Evolutionary conservation across 352 stramenopile species (phyloP).

Genomic region (Pythium plurisporium): DNA sequence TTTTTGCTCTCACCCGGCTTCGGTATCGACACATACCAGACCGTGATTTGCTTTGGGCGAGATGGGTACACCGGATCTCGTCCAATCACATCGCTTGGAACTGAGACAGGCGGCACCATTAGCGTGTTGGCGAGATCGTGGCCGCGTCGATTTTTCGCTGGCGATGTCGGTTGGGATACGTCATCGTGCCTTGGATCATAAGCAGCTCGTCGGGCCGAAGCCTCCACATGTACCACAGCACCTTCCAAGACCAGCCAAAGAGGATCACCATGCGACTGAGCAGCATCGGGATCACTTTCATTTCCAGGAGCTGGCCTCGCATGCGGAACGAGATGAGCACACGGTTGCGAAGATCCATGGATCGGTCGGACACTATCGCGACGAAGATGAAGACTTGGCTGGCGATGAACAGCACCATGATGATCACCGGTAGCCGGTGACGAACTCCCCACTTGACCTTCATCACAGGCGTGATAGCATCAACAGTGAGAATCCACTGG

Average conservation of each 20-base stretch:
- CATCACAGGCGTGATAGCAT: conserved; percentile 13
- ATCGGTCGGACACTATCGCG: not conserved
- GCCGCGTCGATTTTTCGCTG: not conserved
- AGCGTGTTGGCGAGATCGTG: not conserved
- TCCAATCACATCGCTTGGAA: too few species aligned
- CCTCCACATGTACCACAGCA: conserved; percentile 4
- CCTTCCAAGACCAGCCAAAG: conserved; percentile 3
- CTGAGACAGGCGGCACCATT: too few species aligned
- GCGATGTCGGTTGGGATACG: not conserved
- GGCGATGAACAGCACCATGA: conserved; percentile 1
- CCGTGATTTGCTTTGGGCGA: too few species aligned
- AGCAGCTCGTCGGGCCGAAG: not conserved
- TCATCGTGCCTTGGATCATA: conserved; percentile 1
- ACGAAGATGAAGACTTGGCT: conserved; percentile 1
- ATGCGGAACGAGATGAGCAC: not conserved
- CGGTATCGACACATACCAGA: too few species aligned
- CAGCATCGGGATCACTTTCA: conserved; percentile 7
- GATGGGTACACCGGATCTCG: too few species aligned
- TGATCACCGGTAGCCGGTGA: not conserved
- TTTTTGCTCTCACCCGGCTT: too few species aligned
- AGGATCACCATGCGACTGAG: conserved; percentile 3
- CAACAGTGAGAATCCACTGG: conserved; percentile 31
- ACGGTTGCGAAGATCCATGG: not conserved
- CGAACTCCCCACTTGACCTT: conserved; percentile 1
- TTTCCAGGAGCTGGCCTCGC: not conserved